phyloP scores from a whole-genome alignment of 202 grass and related monocot genomes.

The Zizania palustris region DNA sequence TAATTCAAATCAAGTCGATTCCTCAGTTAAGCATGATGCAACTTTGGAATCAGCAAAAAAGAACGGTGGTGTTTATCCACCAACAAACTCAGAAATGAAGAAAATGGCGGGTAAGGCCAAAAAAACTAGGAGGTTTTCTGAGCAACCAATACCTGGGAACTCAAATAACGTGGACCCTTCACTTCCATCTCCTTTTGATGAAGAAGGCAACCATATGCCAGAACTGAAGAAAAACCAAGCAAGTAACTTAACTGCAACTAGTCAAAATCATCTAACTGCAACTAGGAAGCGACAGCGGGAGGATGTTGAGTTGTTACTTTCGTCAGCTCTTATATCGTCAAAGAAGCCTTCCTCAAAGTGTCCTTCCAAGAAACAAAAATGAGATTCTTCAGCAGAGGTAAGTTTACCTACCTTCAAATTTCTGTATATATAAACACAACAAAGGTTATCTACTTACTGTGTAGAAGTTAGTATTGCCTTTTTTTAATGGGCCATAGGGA shows the following conservation, averaged over 20 bases:
- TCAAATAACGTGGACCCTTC: conserved; percentile 40
- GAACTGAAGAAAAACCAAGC: conserved; percentile 49
- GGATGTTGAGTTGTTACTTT: conserved; percentile 73
- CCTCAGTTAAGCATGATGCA: conserved; percentile 26
- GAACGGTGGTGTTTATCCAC: conserved; percentile 28
- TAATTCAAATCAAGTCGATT: conserved; percentile 40
- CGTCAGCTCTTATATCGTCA: conserved; percentile 77
- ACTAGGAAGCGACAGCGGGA: conserved; percentile 77
- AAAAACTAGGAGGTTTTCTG: conserved; percentile 48
- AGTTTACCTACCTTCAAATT: conserved; percentile 41
- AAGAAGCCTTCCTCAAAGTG: conserved; percentile 55
- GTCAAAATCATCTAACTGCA: conserved; percentile 58
- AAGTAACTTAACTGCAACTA: conserved; percentile 10
- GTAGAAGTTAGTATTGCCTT: neutral
- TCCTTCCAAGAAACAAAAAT: conserved; percentile 48
- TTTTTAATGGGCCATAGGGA: neutral
- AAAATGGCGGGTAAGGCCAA: conserved; percentile 43
- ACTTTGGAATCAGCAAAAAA: conserved; percentile 31
- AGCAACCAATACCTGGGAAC: conserved; percentile 42
- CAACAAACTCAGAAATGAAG: conserved; percentile 45
- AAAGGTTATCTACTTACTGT: conserved; percentile 1
- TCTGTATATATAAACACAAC: neutral
- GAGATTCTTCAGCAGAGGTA: conserved; percentile 44
- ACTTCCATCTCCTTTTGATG: conserved; percentile 36
- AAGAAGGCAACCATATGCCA: conserved; percentile 37